Conservation (phyloP, 805 yeast species). For the Teunomyces atbi region DNA sequence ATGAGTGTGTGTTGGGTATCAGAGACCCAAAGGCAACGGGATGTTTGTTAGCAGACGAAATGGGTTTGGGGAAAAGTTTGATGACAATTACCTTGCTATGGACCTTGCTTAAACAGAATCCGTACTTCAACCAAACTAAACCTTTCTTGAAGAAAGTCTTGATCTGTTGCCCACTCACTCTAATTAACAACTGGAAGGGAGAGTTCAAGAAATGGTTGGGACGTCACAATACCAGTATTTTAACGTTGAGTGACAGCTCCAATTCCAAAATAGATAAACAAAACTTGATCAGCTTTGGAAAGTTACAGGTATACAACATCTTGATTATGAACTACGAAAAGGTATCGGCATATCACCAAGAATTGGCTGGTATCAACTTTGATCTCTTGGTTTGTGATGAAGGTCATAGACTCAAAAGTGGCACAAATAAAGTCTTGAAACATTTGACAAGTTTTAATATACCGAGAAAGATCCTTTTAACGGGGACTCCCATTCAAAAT, state of each 20-base stretch:
- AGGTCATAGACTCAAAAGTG: constrained; percentile 85
- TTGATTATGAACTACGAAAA: constrained; percentile 88
- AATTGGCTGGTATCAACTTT: constrained; percentile 45
- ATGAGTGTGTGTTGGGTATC: constrained; percentile 78
- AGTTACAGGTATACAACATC: constrained; percentile 74
- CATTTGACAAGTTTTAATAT: constrained; percentile 57
- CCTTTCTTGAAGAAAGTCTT: constrained; percentile 57
- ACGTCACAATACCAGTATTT: constrained; percentile 58
- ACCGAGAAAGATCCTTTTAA: constrained; percentile 58
- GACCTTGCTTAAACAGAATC: constrained; percentile 74
- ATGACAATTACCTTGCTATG: constrained; percentile 82
- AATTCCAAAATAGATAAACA: constrained; percentile 54
- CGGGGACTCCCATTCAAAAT: constrained; percentile 95
- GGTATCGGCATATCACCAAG: constrained; percentile 52
- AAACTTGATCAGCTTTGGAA: constrained; percentile 59
- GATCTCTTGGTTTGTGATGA: constrained; percentile 91
- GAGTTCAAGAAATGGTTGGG: constrained; percentile 92
- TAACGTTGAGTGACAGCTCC: constrained; percentile 53
- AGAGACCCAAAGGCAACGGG: constrained; percentile 56
- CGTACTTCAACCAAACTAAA: constrained; percentile 27
- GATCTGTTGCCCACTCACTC: constrained; percentile 88
- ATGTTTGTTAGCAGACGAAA: constrained; percentile 89
- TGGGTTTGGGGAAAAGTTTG: constrained; percentile 89
- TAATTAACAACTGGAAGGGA: constrained; percentile 80
- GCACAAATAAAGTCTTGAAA: constrained; percentile 67